These are phyloP conservation scores for Maudiozyma turicensis DNA, from an alignment of 805 yeast genomes.

Conservation along the genomic window DNA sequence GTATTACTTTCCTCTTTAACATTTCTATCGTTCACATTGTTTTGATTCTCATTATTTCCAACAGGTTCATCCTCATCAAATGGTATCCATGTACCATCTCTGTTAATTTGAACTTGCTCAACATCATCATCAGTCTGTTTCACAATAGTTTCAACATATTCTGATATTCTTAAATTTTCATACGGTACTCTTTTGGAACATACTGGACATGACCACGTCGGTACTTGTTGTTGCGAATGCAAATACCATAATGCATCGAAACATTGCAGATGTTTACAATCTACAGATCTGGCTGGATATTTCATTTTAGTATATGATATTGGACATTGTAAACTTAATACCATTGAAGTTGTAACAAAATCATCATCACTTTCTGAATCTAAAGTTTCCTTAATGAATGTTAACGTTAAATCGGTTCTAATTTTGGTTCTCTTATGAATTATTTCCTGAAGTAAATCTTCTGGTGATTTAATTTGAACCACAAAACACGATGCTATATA, in stretches of 20 bases:
- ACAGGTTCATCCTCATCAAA: constrained; percentile 21
- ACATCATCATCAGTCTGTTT: constrained; percentile 41
- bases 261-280: constrained; percentile 78
- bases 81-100: constrained; percentile 67
- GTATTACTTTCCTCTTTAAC: constrained; percentile 7
- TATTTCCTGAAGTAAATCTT: constrained; percentile 25
- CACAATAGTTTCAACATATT: constrained; percentile 58
- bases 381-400: constrained; percentile 33
- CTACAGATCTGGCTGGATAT: constrained; percentile 59
- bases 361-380: constrained; percentile 52
- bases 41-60: constrained; percentile 1
- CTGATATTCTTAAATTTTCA: constrained; percentile 61
- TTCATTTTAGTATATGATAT: constrained; percentile 60
- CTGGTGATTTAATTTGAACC: constrained; percentile 38
- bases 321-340: constrained; percentile 69
- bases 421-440: constrained; percentile 44
- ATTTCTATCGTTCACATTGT: constrained; percentile 1
- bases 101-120: constrained; percentile 55
- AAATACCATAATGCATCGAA: constrained; percentile 74
- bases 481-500: constrained; percentile 46
- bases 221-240: constrained; percentile 65
- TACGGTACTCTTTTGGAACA: constrained; percentile 49
- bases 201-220: constrained; percentile 84
- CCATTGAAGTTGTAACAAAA: constrained; percentile 53
- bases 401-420: constrained; percentile 39